Conservation (phyloP, 2,329 filamentous ascomycete genomes). For the Nigrospora osmanthi region DNA sequence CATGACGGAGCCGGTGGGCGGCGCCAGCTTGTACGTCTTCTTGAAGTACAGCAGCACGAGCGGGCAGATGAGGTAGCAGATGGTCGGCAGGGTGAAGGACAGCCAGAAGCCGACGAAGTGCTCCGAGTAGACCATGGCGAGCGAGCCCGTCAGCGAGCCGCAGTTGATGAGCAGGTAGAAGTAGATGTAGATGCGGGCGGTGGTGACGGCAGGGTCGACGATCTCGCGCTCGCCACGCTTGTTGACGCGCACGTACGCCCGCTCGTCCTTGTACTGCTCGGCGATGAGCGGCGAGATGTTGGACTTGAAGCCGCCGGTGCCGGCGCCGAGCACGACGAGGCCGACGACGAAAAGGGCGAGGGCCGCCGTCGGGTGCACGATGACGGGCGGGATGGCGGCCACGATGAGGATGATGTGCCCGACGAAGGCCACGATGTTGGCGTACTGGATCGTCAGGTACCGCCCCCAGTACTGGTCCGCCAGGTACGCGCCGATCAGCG, state of each 20-base stretch:
- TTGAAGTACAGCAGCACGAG: constrained; percentile 47
- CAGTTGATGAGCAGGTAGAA: constrained; percentile 42
- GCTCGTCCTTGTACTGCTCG: constrained; percentile 57
- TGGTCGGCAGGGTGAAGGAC: constrained; percentile 31
- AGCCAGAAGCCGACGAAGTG: constrained; percentile 57
- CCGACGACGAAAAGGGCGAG: constrained; percentile 59
- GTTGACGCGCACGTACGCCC: constrained; percentile 44
- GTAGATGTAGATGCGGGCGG: constrained; percentile 62
- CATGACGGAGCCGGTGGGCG: constrained; percentile 58
- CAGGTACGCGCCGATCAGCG: constrained; percentile 43
- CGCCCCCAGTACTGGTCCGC: constrained; percentile 56
- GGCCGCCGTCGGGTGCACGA: constrained; percentile 43
- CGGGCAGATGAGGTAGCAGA: constrained; percentile 51
- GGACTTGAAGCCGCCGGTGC: constrained; percentile 69
- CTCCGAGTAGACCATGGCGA: constrained; percentile 49
- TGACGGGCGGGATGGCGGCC: constrained; percentile 49
- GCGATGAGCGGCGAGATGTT: constrained; percentile 66
- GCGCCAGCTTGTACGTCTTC: constrained; percentile 46
- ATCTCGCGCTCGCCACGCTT: constrained; percentile 60
- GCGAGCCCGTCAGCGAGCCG: constrained; percentile 39
- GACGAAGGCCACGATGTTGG: constrained; percentile 31
- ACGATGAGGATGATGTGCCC: constrained; percentile 54
- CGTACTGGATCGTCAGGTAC: constrained; percentile 53
- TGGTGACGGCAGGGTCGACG: constrained; percentile 61
- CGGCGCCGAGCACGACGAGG: constrained; percentile 41